Base-by-base conservation (phyloP, 192 early-diverging fungal species). In the Mortierella alpina region DNA sequence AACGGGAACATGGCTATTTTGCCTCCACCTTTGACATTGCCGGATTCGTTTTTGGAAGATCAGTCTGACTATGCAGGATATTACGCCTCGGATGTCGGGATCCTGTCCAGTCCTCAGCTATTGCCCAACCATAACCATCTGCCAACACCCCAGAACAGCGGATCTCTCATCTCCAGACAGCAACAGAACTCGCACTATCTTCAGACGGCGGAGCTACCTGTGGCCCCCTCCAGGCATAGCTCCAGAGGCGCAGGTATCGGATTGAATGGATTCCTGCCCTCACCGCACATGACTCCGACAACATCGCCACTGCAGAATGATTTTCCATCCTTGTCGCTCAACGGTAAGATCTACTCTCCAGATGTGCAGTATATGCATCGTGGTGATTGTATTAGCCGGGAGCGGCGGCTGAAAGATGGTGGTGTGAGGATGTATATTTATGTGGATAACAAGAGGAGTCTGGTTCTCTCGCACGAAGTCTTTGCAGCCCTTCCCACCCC, bases 71-170 rank as follows among this genome's bases (percentile, higher is more conserved):
- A 80, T 15, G 77, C 77, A 45, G 77, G 64, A 45, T 80, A 80
- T 48, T 80, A 80, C 18, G 10, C 73, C 7, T 80, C 77, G n/a
- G 77, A 80, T 59, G 77, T 80, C 13, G 77, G 77, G 10, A 62
- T 71, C 47, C 22, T 80, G 6, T 72, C 77, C 5, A 70, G 61
- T 7, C 61, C 61, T 31, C 73, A 63, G 41, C 45, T 76, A 42
- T 20, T 56, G 45, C 50, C 66, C 17, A 22, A 46, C 42, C 66
- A 20, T 45, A 22, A 60, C 47, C 65, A 67, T 1, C 42, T 65
- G 4, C 63, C 48, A 46, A 56, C 48, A 4, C 74, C 74, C 0
- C 7, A 53, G 14, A 76, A 50, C 40, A 69, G 52, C 41, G 20
- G 66, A 2, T 48, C 63, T 5, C 15, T 66, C 31, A 47, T 56